Base-by-base conservation (phyloP, 306 rosid species). In the Prunus campanulata region DNA sequence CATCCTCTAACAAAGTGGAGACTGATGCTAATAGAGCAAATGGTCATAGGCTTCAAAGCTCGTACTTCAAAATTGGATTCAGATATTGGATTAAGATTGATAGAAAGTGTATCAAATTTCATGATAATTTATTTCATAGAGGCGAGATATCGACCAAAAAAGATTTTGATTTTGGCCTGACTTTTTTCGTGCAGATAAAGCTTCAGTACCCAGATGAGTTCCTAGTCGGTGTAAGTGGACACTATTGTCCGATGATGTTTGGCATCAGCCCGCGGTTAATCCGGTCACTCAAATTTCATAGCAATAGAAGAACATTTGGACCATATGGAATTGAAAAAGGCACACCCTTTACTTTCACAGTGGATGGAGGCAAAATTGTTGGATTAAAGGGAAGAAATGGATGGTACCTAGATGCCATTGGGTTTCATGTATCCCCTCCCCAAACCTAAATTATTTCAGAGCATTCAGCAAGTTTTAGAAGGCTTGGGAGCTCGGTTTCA, bases 241-340 rank as follows among this genome's bases (percentile, higher is more conserved):
- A 87, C 84, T 84, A 89, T 22, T 70, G 50, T 22, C 86, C 88
- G 0, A 76, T 85, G 65, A 82, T 46, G 66, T 77, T 35, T 0
- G 77, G 84, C 1, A 85, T 84, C n/a, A 27, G 77, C 15, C 86
- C 87, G 0, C 85, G 24, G 24, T 24, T 89, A 24, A 86, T 91
- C 72, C 83, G 91, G 16, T 32, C 39, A 6, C 80, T 91, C 51
- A 77, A 86, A 60, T 72, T 86, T 14, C 83, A 66, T 83, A 90
- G 90, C 85, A 91, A 86, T 75, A 67, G 10, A 13, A 84, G 82
- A 82, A 86, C 77, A 5, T 89, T 79, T 69, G 94, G 92, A 42
- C 88, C 93, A 3, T 89, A 59, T 4, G 93, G 97, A 32, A 57
- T 74, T 30, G 87, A 88, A 82, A 88, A 89, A 77, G 95, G 93